A percentile compares a stretch with the other conserved stretches of the same genome.
Conservation (phyloP, 805 yeast species). For the Metschnikowia anglica region DNA sequence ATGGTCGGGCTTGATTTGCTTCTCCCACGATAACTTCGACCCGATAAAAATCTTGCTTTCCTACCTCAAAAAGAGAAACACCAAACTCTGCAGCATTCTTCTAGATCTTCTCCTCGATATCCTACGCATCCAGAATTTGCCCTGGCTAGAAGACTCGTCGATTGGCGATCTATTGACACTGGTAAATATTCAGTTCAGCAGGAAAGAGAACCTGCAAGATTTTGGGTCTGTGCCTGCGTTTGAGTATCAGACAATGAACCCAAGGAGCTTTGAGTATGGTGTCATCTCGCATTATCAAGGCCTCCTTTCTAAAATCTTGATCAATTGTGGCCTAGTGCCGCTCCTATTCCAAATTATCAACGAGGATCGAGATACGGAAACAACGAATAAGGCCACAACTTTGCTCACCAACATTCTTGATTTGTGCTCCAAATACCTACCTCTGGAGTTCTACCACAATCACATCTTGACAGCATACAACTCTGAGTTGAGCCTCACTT, state of each 20-base stretch:
- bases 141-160: slow-evolving; percentile 42
- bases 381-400: slow-evolving; percentile 57
- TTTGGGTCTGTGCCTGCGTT: slow-evolving; percentile 13
- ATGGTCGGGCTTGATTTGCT: slow-evolving; percentile 74
- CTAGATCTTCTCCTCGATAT: slow-evolving; percentile 72
- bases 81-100: slow-evolving; percentile 56
- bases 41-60: slow-evolving; percentile 57
- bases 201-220: not conserved
- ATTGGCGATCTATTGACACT: slow-evolving; percentile 16
- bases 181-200: slow-evolving; percentile 15
- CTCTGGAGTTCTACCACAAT: slow-evolving; percentile 39
- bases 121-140: slow-evolving; percentile 56
- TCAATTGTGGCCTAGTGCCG: slow-evolving; percentile 53
- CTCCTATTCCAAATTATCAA: slow-evolving; percentile 46
- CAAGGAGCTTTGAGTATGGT: slow-evolving; percentile 41
- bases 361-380: slow-evolving; percentile 43
- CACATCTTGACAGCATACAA: slow-evolving; percentile 14
- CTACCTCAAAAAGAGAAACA: slow-evolving; percentile 60
- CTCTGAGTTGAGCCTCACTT: slow-evolving; percentile 12
- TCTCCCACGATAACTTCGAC: slow-evolving; percentile 54
- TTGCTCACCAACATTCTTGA: slow-evolving; percentile 62
- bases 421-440: slow-evolving; percentile 54
- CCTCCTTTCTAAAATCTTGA: slow-evolving; percentile 52
- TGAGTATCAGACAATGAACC: slow-evolving; percentile 15
- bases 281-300: slow-evolving; percentile 66